A percentile compares a stretch with the other conserved stretches of the same genome.
phyloP scores from a whole-genome alignment of 2,329 filamentous ascomycete species.

The Zalaria sp. region DNA sequence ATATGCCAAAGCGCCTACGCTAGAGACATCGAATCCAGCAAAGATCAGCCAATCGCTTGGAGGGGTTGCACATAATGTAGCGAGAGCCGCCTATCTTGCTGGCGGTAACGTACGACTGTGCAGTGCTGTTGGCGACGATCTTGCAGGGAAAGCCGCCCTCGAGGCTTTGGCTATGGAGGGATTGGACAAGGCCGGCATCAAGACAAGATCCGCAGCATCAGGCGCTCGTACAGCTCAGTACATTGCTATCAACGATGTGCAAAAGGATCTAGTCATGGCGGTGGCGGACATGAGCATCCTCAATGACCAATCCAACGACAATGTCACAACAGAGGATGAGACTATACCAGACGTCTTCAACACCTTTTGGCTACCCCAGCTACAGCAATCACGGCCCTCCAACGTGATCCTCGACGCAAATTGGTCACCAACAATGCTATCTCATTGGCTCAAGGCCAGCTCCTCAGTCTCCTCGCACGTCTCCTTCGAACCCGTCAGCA shows the following conservation, averaged over 20 bases:
- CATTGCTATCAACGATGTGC: conserved; percentile 70
- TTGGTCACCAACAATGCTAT: conserved; percentile 55
- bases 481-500: conserved; percentile 82
- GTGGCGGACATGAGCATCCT: conserved; percentile 95
- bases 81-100: conserved; percentile 63
- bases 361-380: conserved; percentile 45
- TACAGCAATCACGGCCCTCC: conserved; percentile 45
- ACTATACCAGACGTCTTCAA: conserved; percentile 32
- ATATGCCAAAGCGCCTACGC: conserved; percentile 30
- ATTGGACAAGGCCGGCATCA: conserved; percentile 51
- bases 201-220: conserved; percentile 28
- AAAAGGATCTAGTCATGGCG: conserved; percentile 74
- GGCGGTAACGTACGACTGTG: conserved; percentile 56
- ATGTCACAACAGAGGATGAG: background rate
- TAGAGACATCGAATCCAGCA: conserved; percentile 77
- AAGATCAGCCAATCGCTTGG: conserved; percentile 71
- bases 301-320: conserved; percentile 18
- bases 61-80: conserved; percentile 86
- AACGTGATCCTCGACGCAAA: conserved; percentile 83
- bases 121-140: conserved; percentile 68
- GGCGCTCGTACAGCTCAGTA: conserved; percentile 73
- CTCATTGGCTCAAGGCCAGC: conserved; percentile 51
- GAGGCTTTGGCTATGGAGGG: conserved; percentile 49
- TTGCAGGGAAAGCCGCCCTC: conserved; percentile 60
- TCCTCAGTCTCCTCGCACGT: conserved; percentile 43